phyloP scores from a whole-genome alignment of 2,329 filamentous ascomycete species.

The Epichloe bromicola region DNA sequence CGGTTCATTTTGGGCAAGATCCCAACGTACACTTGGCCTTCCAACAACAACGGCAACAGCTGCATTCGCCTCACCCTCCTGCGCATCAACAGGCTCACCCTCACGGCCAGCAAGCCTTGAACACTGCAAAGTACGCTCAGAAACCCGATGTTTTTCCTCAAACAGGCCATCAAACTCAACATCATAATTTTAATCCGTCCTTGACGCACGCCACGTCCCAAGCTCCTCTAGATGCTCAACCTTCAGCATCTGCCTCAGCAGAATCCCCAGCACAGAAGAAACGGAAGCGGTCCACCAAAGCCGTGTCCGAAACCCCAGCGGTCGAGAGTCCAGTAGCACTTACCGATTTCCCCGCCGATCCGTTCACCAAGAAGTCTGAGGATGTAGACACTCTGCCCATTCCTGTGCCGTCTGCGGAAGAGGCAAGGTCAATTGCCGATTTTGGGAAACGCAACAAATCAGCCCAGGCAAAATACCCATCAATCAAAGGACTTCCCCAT shows the following conservation, averaged over 20 bases:
- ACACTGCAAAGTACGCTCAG: constrained; percentile 7
- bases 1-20: constrained; percentile 4
- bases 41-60: constrained; percentile 9
- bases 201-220: constrained; percentile 1
- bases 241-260: constrained; percentile 4
- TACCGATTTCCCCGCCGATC: constrained; percentile 18
- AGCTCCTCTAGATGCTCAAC: not conserved
- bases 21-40: constrained; percentile 3
- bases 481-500: constrained; percentile 26
- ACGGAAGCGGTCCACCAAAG: constrained; percentile 23
- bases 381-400: constrained; percentile 20
- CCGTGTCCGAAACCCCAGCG: not conserved
- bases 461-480: constrained; percentile 24
- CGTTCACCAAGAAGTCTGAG: constrained; percentile 18
- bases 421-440: constrained; percentile 22
- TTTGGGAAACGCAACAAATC: constrained; percentile 25
- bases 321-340: constrained; percentile 7
- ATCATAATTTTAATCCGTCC: constrained; percentile 1
- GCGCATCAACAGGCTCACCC: constrained; percentile 14
- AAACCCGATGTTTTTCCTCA: constrained; percentile 1
- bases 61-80: constrained; percentile 5
- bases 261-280: constrained; percentile 23
- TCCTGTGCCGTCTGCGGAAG: constrained; percentile 21
- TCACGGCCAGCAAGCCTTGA: constrained; percentile 13
- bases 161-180: constrained; percentile 7